Evolutionary conservation across 1,284 basidiomycete species (phyloP), one percentile per base, ranked within the genome.

Genomic region (Papiliotrema terrestris): DNA sequence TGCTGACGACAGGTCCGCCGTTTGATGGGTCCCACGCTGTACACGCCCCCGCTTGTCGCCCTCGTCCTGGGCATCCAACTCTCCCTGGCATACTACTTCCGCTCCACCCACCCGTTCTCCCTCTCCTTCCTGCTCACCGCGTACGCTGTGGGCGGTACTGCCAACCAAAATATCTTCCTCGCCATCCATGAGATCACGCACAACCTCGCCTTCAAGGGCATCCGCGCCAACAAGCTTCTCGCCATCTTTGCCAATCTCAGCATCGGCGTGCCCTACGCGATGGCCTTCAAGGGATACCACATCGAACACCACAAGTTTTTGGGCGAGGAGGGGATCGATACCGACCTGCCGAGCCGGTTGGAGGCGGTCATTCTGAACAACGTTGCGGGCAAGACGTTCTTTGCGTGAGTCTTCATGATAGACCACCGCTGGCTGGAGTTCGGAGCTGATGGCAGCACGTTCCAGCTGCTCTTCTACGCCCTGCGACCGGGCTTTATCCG

Each of bases 181-280:
- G 92, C 95, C 23, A 96, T 98, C 55, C 95, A 98, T 74, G 95
- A 98, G 72, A 98, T 98, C 63, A 97, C 94, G 1, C 95, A 98
- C 77, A 98, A 98, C 72, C 83, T 98, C 36, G 95, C 92, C 2
- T 98, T 98, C 80, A 84, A 83, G 62, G 82, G 87, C 26, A 84
- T 98, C 46, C 80, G 79, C 42, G 83, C 87, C 5, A 98, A 98
- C 78, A 93, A 94, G 68, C 69, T 84, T 5, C 81, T 96, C 32
- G 92, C 96, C 0, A 86, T 98, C 62, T 83, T 93, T 53, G 89
- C 92, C 4, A 98, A 98, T 72, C 71, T 95, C 36, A 89, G 92
- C 0, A 97, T 98, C 56, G 93, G 88, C 1, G 83, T 98, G 15
- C 96, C 95, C 0, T 98, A 98, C 74, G 88, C 90, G 19, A 91